Percentiles rank a stretch among this genome's conserved stretches.
Conservation (phyloP, 768 basidiomycete species). For the Amanita rimosa region DNA sequence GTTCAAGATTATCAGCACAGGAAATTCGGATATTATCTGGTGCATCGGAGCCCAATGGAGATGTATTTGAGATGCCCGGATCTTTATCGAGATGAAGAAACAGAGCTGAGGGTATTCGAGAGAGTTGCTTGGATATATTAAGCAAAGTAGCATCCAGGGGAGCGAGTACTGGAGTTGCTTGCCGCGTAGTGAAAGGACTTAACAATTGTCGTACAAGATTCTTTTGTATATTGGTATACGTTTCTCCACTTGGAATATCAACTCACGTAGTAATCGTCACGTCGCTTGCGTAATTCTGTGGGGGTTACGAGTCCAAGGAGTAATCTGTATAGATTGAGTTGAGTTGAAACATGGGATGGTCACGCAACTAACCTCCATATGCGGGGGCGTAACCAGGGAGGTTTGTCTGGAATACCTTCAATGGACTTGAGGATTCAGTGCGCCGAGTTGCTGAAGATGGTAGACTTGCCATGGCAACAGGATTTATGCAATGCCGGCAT, state of each 20-base stretch:
- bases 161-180: slow-evolving; percentile 27
- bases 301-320: slow-evolving; percentile 52
- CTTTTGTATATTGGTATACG: slow-evolving; percentile 23
- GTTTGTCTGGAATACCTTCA: slow-evolving; percentile 63
- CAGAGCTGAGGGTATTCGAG: slow-evolving; percentile 38
- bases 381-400: slow-evolving; percentile 64
- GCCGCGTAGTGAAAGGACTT: slow-evolving; percentile 34
- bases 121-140: slow-evolving; percentile 42
- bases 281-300: slow-evolving; percentile 43
- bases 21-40: slow-evolving; percentile 34
- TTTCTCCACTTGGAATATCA: not conserved
- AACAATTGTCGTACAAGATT: slow-evolving; percentile 60
- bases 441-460: not conserved
- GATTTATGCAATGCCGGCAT: slow-evolving; percentile 41
- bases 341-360: not conserved
- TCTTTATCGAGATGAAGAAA: slow-evolving; percentile 41
- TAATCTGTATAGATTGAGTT: slow-evolving; percentile 28
- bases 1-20: slow-evolving; percentile 42
- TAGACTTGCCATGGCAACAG: slow-evolving; percentile 46
- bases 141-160: slow-evolving; percentile 37
- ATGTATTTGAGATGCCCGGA: slow-evolving; percentile 30
- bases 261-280: slow-evolving; percentile 66
- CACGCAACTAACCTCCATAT: slow-evolving; percentile 56
- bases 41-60: slow-evolving; percentile 40
- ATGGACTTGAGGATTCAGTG: slow-evolving; percentile 7